These are phyloP conservation scores for Baudoinia panamericana DNA, from an alignment of 495 filamentous ascomycete genomes.

Conservation along the genomic window DNA sequence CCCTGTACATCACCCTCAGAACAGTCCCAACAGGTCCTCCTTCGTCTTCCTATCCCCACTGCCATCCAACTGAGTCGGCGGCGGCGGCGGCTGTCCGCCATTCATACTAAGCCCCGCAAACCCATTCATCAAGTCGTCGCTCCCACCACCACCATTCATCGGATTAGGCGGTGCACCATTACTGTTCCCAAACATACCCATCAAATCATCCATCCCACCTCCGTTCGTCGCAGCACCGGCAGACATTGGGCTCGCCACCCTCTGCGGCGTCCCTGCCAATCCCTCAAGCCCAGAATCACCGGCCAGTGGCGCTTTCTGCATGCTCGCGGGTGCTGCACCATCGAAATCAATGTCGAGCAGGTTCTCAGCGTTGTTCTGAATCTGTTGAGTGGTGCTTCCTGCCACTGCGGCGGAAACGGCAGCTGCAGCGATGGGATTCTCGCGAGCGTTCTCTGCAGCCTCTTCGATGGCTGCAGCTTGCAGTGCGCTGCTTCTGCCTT, in stretches of 20 bases:
- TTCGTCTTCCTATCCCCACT: slow-evolving; percentile 49
- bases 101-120: slow-evolving; percentile 70
- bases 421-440: slow-evolving; percentile 85
- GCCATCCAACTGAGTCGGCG: slow-evolving; percentile 38
- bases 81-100: slow-evolving; percentile 38
- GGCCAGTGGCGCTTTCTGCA: slow-evolving; percentile 53
- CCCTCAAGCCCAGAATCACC: slow-evolving; percentile 59
- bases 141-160: slow-evolving; percentile 34
- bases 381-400: slow-evolving; percentile 36
- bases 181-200: slow-evolving; percentile 58
- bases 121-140: slow-evolving; percentile 55
- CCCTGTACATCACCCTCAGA: slow-evolving; percentile 36
- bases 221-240: slow-evolving; percentile 22
- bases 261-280: slow-evolving; percentile 63
- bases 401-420: slow-evolving; percentile 57
- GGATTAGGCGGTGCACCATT: slow-evolving; percentile 10
- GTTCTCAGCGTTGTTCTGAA: slow-evolving; percentile 80
- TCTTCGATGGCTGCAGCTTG: slow-evolving; percentile 93
- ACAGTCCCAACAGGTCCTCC: slow-evolving; percentile 83
- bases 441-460: slow-evolving; percentile 76
- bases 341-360: slow-evolving; percentile 97
- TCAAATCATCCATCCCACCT: slow-evolving; percentile 76
- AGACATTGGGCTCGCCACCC: slow-evolving; percentile 50
- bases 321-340: slow-evolving; percentile 77
- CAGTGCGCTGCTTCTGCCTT: slow-evolving; percentile 85